A percentile compares a stretch with the other conserved stretches of the same genome.
Conservation (phyloP, 2,329 filamentous ascomycete species). For the Penicillium sumatraense region DNA sequence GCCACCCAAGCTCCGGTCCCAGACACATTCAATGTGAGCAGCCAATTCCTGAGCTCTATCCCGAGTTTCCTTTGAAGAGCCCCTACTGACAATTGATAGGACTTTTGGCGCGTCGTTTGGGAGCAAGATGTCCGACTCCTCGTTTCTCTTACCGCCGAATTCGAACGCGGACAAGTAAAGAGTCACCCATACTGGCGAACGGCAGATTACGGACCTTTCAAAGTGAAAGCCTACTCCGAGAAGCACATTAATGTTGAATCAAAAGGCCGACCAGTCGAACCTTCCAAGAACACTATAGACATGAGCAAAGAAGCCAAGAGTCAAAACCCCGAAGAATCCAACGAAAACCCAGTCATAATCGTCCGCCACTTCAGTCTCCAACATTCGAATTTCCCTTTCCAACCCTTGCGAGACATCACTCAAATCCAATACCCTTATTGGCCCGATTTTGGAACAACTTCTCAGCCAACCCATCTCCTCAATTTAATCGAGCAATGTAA, state of each 20-base stretch:
- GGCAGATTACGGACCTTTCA: constrained; percentile 76
- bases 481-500: constrained; percentile 89
- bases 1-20: constrained; percentile 93
- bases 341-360: constrained; percentile 69
- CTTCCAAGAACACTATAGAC: constrained; percentile 18
- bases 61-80: no score
- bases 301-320: constrained; percentile 24
- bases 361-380: constrained; percentile 86
- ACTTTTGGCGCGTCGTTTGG: constrained; percentile 98
- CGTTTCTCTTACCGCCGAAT: constrained; percentile 94
- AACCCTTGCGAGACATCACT: constrained; percentile 86
- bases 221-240: constrained; percentile 77
- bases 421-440: constrained; percentile 95
- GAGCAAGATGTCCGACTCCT: constrained; percentile 94
- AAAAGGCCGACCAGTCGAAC: constrained; percentile 49
- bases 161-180: constrained; percentile 90
- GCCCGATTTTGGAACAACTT: constrained; percentile 95
- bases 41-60: no score
- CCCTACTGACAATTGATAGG: constrained; percentile 55
- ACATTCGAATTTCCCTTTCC: constrained; percentile 77
- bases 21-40: constrained; percentile 83
- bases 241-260: constrained; percentile 77
- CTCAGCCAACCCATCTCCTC: constrained; percentile 83
- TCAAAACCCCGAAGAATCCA: constrained; percentile 30
- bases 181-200: constrained; percentile 92